These are phyloP conservation scores for Aspergillus bombycis DNA, from an alignment of 2,329 filamentous ascomycete species.

Conservation along the genomic window DNA sequence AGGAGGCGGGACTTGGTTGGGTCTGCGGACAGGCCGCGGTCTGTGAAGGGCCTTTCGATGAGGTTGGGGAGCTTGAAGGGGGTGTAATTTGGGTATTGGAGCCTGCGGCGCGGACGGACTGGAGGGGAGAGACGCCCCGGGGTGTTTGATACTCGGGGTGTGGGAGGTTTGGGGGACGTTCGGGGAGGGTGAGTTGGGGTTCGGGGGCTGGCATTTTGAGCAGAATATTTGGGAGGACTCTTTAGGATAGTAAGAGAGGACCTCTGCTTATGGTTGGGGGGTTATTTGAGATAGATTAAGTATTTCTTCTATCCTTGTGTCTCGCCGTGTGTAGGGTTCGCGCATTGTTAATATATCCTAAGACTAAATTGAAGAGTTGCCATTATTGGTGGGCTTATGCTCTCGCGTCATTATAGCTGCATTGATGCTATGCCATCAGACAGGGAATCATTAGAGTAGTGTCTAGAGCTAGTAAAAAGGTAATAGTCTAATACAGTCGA, in stretches of 20 bases:
- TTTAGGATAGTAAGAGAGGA: not conserved
- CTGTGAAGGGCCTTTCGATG: slow-evolving; percentile 36
- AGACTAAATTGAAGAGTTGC: not conserved
- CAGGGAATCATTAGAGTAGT: not conserved
- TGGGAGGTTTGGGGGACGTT: slow-evolving; percentile 5
- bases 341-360: not conserved
- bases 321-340: not conserved
- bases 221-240: not conserved
- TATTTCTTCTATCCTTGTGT: not conserved
- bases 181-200: not conserved
- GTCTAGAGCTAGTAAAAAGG: not conserved
- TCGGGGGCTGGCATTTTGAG: not conserved
- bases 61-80: slow-evolving; percentile 36
- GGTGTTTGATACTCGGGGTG: slow-evolving; percentile 7
- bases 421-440: not conserved
- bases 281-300: not conserved
- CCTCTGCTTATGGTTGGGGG: too few relatives aligned
- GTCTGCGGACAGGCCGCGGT: not conserved
- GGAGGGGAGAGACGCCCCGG: not conserved
- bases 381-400: not conserved
- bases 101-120: slow-evolving; percentile 9
- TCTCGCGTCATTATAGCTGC: not conserved
- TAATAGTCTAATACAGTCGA: not conserved
- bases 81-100: slow-evolving; percentile 13
- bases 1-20: not conserved